These are phyloP conservation scores for Raffaelea albimanens DNA, from an alignment of 2,329 filamentous ascomycete genomes.

Conservation along the genomic window DNA sequence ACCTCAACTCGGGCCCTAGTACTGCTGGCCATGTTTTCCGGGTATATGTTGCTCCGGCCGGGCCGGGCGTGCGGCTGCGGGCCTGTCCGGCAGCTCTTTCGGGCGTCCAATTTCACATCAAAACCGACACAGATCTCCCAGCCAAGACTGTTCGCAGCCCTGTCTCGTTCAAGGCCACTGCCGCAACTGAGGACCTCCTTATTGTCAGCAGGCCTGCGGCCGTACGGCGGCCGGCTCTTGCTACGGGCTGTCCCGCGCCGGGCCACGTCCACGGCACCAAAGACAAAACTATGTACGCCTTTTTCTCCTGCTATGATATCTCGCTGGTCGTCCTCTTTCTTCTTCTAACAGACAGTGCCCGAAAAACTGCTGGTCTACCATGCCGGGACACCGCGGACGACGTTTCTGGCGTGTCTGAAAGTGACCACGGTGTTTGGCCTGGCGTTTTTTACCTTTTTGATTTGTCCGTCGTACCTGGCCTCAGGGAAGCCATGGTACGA, in stretches of 20 bases:
- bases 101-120: not conserved
- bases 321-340: not conserved
- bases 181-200: too few species aligned
- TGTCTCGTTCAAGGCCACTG: too few species aligned
- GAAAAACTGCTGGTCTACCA: conserved; percentile 64
- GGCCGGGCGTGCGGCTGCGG: not conserved
- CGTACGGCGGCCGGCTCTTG: not conserved
- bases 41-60: not conserved
- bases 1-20: too few species aligned
- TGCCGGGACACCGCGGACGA: conserved; percentile 56
- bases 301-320: not conserved
- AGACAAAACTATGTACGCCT: too few species aligned
- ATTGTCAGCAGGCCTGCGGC: too few species aligned
- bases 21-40: not conserved
- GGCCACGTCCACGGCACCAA: too few species aligned
- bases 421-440: conserved; percentile 62
- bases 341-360: conserved; percentile 21
- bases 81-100: not conserved
- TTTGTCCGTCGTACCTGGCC: conserved; percentile 48
- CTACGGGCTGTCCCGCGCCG: too few species aligned
- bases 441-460: conserved; percentile 53
- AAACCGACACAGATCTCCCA: too few species aligned
- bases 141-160: too few species aligned
- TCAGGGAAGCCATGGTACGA: conserved; percentile 26
- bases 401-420: conserved; percentile 62